Evolutionary conservation across 306 rosid species (phyloP), one percentile per base, ranked within the genome.

Genomic region (Cicer bijugum): DNA sequence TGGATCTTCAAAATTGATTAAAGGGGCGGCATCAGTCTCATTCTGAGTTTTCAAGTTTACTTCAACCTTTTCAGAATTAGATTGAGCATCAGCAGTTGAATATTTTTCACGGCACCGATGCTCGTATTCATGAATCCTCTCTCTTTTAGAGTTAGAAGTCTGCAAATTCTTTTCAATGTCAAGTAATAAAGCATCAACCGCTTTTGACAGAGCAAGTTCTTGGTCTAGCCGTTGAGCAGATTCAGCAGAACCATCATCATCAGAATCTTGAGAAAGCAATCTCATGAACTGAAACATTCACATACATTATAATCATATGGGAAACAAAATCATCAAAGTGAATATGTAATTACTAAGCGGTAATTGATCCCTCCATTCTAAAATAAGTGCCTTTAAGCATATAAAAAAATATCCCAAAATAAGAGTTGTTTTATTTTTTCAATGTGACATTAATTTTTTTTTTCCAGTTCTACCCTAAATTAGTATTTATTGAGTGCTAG

Each of bases 261-360:
- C 88, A 59, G 9, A 70, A 69, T 84, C 94, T 80, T 89, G 94
- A 12, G 92, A 82, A 35, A 93, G 90, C 64, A 93, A 47, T 78
- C 92, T 87, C 83, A 93, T 80, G 81, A 86, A 91, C 98, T 93
- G 84, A 23, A 72, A 82, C 76, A 81, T 74, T 84, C 71, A 77
- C 42, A 62, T 46, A 53, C 40, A 72, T 58, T 20, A 72, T 42
- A 15, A 40, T 72, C 82, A 12, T 6, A 1, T 6, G 37, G 9
- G 9, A 39, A 72, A 51, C 42, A 17, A 56, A 42, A 45, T 6
- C 63, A 67, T 46, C 15, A 3, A 43, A 64, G 12, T 47, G 7
- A 58, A 59, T 12, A 14, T 14, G 11, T 51, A 50, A 72, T 40
- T 51, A 39, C 2, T 7, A 20, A 46, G 14, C n/a, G 35, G 35